Evolutionary conservation across 129 eudicot genomes (phyloP).

Genomic region (Tagetes patula): DNA sequence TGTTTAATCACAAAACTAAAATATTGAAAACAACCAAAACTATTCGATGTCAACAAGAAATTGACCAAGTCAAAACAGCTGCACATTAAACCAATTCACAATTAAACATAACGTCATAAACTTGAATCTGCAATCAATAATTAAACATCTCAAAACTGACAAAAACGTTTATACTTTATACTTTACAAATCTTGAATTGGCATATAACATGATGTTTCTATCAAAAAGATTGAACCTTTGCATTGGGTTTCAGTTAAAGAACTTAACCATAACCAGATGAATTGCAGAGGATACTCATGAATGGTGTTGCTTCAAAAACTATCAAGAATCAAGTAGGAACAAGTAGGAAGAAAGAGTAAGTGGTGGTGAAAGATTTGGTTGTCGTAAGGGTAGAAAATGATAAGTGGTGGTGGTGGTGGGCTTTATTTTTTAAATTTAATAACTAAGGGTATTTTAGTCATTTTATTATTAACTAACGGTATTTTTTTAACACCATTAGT

Average conservation of each 20-base stretch:
- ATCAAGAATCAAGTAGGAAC: slow-evolving; percentile 59
- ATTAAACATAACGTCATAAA: slow-evolving; percentile 14
- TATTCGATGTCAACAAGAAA: slow-evolving; percentile 11
- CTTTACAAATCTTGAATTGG: slow-evolving; percentile 88
- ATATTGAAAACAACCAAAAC: not conserved
- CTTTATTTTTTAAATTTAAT: no score
- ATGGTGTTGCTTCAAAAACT: slow-evolving; percentile 33
- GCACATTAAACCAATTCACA: slow-evolving; percentile 12
- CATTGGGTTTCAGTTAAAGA: slow-evolving; percentile 10
- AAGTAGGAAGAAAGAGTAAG: no score
- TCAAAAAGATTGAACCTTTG: slow-evolving; percentile 22
- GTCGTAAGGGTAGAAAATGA: no score
- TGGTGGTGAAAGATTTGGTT: no score
- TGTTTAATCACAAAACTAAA: not conserved
- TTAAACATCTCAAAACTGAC: slow-evolving; percentile 18
- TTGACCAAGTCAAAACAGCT: slow-evolving; percentile 28
- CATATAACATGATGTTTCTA: slow-evolving; percentile 52
- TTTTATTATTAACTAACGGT: no score
- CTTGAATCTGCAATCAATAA: slow-evolving; percentile 14
- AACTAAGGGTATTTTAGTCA: no score
- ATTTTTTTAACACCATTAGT: no score
- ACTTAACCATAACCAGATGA: slow-evolving; percentile 12
- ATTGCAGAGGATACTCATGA: slow-evolving; percentile 30
- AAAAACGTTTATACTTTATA: slow-evolving; percentile 14
- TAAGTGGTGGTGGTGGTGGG: no score